Percentiles rank a stretch among this genome's conserved stretches.
Conservation (phyloP, 2,329 filamentous ascomycete species). For the Claviceps monticola region DNA sequence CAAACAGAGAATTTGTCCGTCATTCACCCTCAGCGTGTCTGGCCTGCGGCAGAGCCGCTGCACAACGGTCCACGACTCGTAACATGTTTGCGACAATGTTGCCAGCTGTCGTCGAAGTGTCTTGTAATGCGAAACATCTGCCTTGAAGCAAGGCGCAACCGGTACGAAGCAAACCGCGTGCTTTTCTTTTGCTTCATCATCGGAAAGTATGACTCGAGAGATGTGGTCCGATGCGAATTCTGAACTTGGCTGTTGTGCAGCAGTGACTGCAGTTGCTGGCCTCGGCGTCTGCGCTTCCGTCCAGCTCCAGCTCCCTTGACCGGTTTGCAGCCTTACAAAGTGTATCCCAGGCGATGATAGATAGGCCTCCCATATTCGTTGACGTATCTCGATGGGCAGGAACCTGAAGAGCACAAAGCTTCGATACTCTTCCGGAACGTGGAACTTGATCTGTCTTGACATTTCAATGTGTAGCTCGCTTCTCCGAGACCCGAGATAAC, state of each 20-base stretch:
- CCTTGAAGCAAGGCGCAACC: constrained; percentile 6
- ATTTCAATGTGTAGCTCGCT: background rate
- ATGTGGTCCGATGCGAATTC: constrained; percentile 9
- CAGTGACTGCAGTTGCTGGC: background rate
- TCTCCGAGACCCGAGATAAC: background rate
- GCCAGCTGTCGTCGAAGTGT: constrained; percentile 15
- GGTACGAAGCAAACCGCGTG: constrained; percentile 13
- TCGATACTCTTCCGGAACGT: constrained; percentile 18
- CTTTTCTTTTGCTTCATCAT: constrained; percentile 10
- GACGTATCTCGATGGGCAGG: constrained; percentile 22
- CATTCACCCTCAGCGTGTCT: constrained; percentile 12
- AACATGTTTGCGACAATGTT: constrained; percentile 14
- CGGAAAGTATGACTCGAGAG: constrained; percentile 11
- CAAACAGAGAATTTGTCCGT: constrained; percentile 17
- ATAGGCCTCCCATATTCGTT: constrained; percentile 20
- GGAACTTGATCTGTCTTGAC: constrained; percentile 11
- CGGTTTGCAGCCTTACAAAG: constrained; percentile 18
- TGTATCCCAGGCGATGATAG: constrained; percentile 21
- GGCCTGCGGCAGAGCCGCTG: constrained; percentile 10
- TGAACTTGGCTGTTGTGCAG: constrained; percentile 6
- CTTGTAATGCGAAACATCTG: constrained; percentile 21
- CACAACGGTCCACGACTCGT: constrained; percentile 13
- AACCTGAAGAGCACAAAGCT: constrained; percentile 17
- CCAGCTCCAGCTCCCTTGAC: constrained; percentile 13
- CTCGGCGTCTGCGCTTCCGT: background rate